Percentiles rank a stretch among this genome's conserved stretches.
phyloP scores from a whole-genome alignment of 257 asterid genomes.

The Primulina eburnea region DNA sequence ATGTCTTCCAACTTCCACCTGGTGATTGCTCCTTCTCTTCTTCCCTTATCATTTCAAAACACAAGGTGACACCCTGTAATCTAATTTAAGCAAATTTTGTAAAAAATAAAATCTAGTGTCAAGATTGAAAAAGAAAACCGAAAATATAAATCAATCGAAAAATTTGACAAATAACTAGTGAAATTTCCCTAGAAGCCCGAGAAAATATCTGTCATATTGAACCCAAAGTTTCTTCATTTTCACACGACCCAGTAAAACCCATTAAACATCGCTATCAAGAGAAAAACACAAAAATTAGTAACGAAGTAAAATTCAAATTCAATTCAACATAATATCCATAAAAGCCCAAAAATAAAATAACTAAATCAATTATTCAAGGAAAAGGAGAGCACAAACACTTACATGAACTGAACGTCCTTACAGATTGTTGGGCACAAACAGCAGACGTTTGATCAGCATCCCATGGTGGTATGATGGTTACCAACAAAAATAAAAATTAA shows the following conservation, averaged over 20 bases:
- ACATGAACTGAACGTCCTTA: conserved; percentile 35
- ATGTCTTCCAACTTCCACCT: conserved; percentile 44
- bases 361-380: neutral
- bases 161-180: conserved; percentile 11
- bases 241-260: conserved; percentile 38
- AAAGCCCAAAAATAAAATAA: conserved; percentile 21
- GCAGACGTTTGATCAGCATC: conserved; percentile 38
- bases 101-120: conserved; percentile 24
- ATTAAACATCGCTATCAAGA: conserved; percentile 32
- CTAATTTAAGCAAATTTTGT: conserved; percentile 36
- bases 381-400: conserved; percentile 24
- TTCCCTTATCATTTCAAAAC: conserved; percentile 52
- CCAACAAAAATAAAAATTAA: neutral
- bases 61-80: conserved; percentile 39
- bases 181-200: conserved; percentile 7
- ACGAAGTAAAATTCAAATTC: conserved; percentile 19
- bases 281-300: conserved; percentile 16
- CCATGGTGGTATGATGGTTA: conserved; percentile 25
- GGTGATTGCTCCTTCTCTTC: conserved; percentile 56
- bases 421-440: conserved; percentile 34
- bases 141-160: conserved; percentile 14
- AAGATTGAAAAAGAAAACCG: neutral
- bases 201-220: conserved; percentile 35
- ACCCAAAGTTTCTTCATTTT: conserved; percentile 27
- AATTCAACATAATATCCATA: conserved; percentile 33